Base-by-base conservation (phyloP, 2,329 filamentous ascomycete genomes). In the Penicillium nordicum region DNA sequence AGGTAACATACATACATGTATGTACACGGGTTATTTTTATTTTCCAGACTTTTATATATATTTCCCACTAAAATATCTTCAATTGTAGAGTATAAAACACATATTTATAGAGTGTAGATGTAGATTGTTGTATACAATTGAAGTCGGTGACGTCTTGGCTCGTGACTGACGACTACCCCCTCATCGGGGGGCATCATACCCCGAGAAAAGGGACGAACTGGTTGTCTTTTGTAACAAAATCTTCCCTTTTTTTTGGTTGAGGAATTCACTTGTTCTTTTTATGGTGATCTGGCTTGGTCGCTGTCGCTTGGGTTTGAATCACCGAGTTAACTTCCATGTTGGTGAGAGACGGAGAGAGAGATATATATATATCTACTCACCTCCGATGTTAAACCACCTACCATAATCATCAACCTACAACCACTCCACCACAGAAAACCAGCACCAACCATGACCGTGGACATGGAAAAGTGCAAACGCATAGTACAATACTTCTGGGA, bases 401-500 rank as follows among this genome's bases (percentile, higher is more conserved):
- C 36, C 27, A 23, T 9, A 50, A 27, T 45, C 7, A 34, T 25
- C 37, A 56, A 42, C 16, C 23, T 56, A 50, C 36, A 34, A 41
- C 38, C n/a, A 16, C 32, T 3, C 27, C 23, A 40, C 30, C 16
- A n/a, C 38, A 34, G 12, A 4, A 34, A 23, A 46, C 50, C 30
- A 29, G 2, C 36, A 44, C 32, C 42, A 41, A 37, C 32, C 36
- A 86, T 88, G 85, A 81, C 82, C 68, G 84, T 89, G 54, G 90
- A 96, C 68, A 79, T 95, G 58, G 84, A 89, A 64, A 88, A 89
- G 64, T 86, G 87, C 70, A 89, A 90, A 74, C 88, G 89, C 61
- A 86, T 97, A 66, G 87, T 97, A 58, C 89, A 93, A 76, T 91
- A 90, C 77, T 88, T 97, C 69, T 96, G 92, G 88, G 92, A 97